phyloP scores from a whole-genome alignment of 805 yeast genomes.

The Saturnispora besseyi region DNA sequence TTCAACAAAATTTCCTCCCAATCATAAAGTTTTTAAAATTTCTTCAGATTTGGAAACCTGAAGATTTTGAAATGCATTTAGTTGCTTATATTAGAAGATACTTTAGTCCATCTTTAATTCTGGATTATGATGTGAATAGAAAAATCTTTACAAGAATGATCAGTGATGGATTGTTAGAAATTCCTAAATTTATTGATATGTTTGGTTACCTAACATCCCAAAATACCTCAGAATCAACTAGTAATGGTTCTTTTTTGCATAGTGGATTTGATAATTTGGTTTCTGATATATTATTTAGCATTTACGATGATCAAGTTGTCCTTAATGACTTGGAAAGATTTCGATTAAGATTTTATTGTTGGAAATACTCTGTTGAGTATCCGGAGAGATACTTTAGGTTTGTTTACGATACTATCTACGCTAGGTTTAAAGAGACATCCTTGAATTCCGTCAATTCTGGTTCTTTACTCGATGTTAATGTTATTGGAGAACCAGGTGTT shows the following conservation, averaged over 20 bases:
- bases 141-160: constrained; percentile 32
- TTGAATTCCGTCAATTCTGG: constrained; percentile 7
- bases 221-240: constrained; percentile 9
- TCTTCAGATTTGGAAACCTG: constrained; percentile 34
- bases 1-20: constrained; percentile 4
- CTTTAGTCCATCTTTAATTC: constrained; percentile 24
- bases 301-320: constrained; percentile 12
- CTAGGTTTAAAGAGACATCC: constrained; percentile 5
- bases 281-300: constrained; percentile 22
- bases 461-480: constrained; percentile 8
- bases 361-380: constrained; percentile 11
- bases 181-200: constrained; percentile 29
- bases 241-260: constrained; percentile 15
- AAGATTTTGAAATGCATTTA: constrained; percentile 22
- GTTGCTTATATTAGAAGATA: constrained; percentile 20
- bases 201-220: constrained; percentile 8
- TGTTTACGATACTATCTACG: constrained; percentile 11
- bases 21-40: constrained; percentile 15
- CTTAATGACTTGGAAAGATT: constrained; percentile 14
- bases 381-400: constrained; percentile 16
- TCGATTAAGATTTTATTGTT: constrained; percentile 12
- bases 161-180: constrained; percentile 28
- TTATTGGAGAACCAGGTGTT: constrained; percentile 11
- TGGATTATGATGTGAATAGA: constrained; percentile 29
- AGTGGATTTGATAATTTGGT: constrained; percentile 15